Percentiles rank a stretch among this genome's conserved stretches.
These are phyloP conservation scores for Ramaria rubella DNA, from an alignment of 768 basidiomycete species.

Conservation along the genomic window DNA sequence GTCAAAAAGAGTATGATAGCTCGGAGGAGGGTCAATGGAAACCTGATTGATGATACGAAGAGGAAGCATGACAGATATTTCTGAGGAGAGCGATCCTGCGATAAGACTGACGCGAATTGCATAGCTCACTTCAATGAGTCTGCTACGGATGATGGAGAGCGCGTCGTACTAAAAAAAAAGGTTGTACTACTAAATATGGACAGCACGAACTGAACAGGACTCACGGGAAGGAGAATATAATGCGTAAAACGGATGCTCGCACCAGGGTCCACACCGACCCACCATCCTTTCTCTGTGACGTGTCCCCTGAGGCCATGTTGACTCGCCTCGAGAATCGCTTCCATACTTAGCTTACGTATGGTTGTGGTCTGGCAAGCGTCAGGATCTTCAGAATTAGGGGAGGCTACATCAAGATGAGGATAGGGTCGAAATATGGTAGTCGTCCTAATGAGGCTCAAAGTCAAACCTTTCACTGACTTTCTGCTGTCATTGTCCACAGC, in stretches of 20 bases:
- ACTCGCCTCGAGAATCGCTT: conserved; percentile 58
- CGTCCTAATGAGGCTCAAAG: conserved; percentile 57
- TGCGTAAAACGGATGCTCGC: conserved; percentile 60
- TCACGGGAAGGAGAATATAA: conserved; percentile 67
- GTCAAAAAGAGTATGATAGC: conserved; percentile 14
- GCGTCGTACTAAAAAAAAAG: conserved; percentile 48
- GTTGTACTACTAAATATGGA: background rate
- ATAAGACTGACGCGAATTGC: conserved; percentile 57
- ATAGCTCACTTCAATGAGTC: conserved; percentile 74
- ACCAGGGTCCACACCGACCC: conserved; percentile 69
- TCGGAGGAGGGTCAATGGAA: conserved; percentile 76
- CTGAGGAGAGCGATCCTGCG: conserved; percentile 51
- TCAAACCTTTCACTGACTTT: conserved; percentile 58
- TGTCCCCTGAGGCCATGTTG: conserved; percentile 56
- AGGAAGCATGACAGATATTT: conserved; percentile 66
- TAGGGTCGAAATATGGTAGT: conserved; percentile 59
- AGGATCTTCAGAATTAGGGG: conserved; percentile 32
- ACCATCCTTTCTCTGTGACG: conserved; percentile 84
- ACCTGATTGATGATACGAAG: conserved; percentile 76
- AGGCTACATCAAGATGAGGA: conserved; percentile 30
- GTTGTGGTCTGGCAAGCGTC: conserved; percentile 62
- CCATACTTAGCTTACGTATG: conserved; percentile 56
- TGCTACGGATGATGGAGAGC: conserved; percentile 58
- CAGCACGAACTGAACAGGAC: conserved; percentile 25
- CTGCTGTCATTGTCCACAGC: conserved; percentile 60